A percentile compares a stretch with the other conserved stretches of the same genome.
Conservation (phyloP, 106 monocot species). For the Apostasia ramifera region DNA sequence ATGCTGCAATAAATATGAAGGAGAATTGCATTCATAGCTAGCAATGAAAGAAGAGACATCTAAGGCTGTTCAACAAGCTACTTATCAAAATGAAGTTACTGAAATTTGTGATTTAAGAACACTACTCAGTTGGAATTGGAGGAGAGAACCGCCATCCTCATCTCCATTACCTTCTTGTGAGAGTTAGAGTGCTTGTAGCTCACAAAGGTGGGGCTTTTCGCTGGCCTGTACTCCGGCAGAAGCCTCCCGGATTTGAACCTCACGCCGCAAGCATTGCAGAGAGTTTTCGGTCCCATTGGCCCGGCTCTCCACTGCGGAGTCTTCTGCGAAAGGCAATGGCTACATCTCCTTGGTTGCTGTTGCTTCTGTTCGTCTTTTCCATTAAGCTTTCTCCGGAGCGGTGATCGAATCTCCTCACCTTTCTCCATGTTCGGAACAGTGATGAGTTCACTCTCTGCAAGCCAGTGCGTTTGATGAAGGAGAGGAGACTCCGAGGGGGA, state of each 20-base stretch:
- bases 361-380: background rate
- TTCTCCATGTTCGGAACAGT: constrained; percentile 24
- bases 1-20: background rate
- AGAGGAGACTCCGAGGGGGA: constrained; percentile 12
- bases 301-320: constrained; percentile 84
- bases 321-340: constrained; percentile 60
- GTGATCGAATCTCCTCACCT: background rate
- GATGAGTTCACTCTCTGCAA: constrained; percentile 65
- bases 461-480: constrained; percentile 45
- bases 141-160: constrained; percentile 36
- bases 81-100: no score
- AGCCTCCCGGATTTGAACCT: constrained; percentile 59
- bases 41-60: background rate
- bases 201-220: constrained; percentile 72
- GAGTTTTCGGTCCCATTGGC: constrained; percentile 61
- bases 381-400: background rate
- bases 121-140: constrained; percentile 14
- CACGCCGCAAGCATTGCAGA: constrained; percentile 62
- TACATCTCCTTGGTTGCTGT: constrained; percentile 31
- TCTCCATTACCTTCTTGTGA: constrained; percentile 75
- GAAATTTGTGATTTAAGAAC: background rate
- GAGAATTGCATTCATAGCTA: background rate
- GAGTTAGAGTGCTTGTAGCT: constrained; percentile 78
- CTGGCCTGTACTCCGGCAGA: constrained; percentile 70
- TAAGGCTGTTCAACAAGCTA: no score